Evolutionary conservation across 2,329 filamentous ascomycete genomes (phyloP), one percentile per base, ranked within the genome.

Genomic region (Colletotrichum tanaceti): DNA sequence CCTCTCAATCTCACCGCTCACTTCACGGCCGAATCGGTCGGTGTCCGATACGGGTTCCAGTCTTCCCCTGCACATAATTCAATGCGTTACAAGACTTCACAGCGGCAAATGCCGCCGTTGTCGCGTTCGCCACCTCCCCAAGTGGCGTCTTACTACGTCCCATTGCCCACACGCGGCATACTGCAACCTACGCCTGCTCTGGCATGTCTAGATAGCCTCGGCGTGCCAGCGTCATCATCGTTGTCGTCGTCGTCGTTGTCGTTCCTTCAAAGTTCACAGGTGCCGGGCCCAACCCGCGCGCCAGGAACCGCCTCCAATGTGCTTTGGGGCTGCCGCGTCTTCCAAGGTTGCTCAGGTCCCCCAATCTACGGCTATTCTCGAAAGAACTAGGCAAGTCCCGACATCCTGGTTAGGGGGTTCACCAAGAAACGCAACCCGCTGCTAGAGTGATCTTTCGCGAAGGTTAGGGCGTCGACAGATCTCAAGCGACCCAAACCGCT

Each of bases 381-480:
- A 70, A 62, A 43, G 44, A 63, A 69, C 68, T 70, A 70, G 68
- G 50, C 54, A 60, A 61, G 44, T 70, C 62, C 70, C 70, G 67
- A 67, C 32, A 70, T 58, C 67, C 67, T 71, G 70, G 70, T 71
- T 65, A 67, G 70, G 66, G 68, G 70, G 70, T 70, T 70, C 67
- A 66, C 67, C 67, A 70, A 70, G 67, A 68, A 70, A 70, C 58
- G 62, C 70, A 70, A 53, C 66, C 66, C 66, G 58, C 65, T 69
- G 67, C 70, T 63, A 70, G 70, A 71, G 58, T 71, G 62, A 71
- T 71, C 70, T 71, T 54, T 71, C 67, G 59, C 63, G 67, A 70
- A 65, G 55, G 63, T 70, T 71, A 71, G 70, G 67, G 70, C 67
- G 66, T 70, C 62, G 69, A 70, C 69, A 70, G 69, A 71, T 71